Conservation (phyloP, 352 stramenopile species). For the Phytophthora pistaciae region DNA sequence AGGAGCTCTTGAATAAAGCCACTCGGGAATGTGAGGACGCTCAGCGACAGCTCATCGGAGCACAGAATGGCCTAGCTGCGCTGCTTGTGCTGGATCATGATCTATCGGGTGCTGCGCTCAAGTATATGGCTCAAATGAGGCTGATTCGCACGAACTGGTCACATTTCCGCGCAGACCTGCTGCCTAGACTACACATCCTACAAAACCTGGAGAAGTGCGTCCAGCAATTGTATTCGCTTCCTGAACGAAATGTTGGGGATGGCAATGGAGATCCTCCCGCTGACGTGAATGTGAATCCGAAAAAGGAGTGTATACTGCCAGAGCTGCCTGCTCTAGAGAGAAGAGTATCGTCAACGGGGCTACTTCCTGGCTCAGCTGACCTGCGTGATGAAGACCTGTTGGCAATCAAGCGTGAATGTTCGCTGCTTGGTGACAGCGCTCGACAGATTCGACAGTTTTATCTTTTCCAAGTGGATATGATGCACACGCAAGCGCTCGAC, state of each 20-base stretch:
- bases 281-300: constrained; percentile 35
- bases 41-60: constrained; percentile 78
- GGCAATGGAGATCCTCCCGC: not conserved
- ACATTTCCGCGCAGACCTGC: constrained; percentile 70
- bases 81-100: constrained; percentile 52
- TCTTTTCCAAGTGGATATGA: constrained; percentile 50
- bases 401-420: constrained; percentile 50
- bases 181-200: constrained; percentile 74
- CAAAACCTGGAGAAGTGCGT: constrained; percentile 65
- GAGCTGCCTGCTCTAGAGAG: constrained; percentile 41
- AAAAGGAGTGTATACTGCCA: constrained; percentile 56
- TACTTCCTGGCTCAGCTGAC: constrained; percentile 7
- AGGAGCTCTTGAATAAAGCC: constrained; percentile 72
- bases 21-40: constrained; percentile 85
- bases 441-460: constrained; percentile 53
- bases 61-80: constrained; percentile 77
- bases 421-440: constrained; percentile 40
- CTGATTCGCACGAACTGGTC: constrained; percentile 67
- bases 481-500: constrained; percentile 31
- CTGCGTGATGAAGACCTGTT: constrained; percentile 1
- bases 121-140: constrained; percentile 60
- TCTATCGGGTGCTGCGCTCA: constrained; percentile 44
- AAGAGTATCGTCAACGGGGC: constrained; percentile 30
- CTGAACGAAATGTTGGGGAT: not conserved
- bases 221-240: constrained; percentile 19